Percentiles rank a stretch among this genome's conserved stretches.
phyloP scores from a whole-genome alignment of 192 early-diverging fungal species.

The Linnemannia hyalina region DNA sequence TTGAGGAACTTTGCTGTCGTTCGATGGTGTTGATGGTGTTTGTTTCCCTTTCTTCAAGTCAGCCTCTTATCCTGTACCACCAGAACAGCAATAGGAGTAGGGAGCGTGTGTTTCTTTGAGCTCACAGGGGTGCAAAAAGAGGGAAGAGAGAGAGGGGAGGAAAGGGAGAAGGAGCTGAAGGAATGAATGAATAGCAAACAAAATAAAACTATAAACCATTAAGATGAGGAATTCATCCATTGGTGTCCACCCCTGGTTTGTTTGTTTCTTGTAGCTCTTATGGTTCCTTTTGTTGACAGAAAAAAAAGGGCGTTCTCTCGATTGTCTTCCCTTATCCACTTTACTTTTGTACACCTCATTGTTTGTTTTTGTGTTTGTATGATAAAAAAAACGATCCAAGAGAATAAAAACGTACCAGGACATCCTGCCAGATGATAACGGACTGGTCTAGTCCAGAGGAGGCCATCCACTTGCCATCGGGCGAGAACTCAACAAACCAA shows the following conservation, averaged over 20 bases:
- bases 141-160: background rate
- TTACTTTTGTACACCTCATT: background rate
- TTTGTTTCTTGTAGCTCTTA: background rate
- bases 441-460: constrained; percentile 43
- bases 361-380: background rate
- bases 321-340: background rate
- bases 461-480: constrained; percentile 41
- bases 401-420: constrained; percentile 14
- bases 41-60: background rate
- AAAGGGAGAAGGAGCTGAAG: background rate
- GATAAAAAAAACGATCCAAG: background rate
- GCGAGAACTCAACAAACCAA: constrained; percentile 52
- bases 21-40: background rate
- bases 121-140: background rate
- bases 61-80: constrained; percentile 25
- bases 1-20: background rate
- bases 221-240: background rate
- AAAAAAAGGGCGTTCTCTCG: background rate
- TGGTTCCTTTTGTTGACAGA: background rate
- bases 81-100: background rate
- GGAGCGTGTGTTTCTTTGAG: background rate
- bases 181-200: background rate
- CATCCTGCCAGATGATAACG: constrained; percentile 32
- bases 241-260: background rate
- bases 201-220: background rate